Percentiles rank a stretch among this genome's conserved stretches.
These are phyloP conservation scores for Tolypocladium ophioglossoides DNA, from an alignment of 2,329 filamentous ascomycete genomes.

Conservation along the genomic window DNA sequence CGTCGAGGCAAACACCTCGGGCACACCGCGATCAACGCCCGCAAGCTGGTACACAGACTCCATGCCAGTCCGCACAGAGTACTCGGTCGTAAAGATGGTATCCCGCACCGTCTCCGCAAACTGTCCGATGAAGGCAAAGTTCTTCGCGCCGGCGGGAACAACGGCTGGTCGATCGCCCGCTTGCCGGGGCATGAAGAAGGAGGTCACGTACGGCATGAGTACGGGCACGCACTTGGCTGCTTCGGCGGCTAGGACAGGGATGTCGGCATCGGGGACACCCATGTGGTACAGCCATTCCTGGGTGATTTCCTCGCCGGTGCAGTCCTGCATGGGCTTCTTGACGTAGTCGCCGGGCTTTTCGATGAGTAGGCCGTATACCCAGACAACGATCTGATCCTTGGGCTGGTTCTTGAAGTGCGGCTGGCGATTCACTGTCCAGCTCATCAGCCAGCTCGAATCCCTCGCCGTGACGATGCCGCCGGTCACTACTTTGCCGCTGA, in stretches of 20 bases:
- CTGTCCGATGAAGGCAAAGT: neutral
- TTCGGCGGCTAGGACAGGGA: neutral
- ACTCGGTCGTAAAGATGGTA: conserved; percentile 15
- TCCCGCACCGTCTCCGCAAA: neutral
- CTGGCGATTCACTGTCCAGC: neutral
- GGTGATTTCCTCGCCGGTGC: neutral
- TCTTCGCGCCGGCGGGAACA: neutral
- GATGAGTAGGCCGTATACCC: neutral
- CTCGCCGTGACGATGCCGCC: conserved; percentile 20
- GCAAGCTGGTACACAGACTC: conserved; percentile 20
- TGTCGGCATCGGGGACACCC: neutral
- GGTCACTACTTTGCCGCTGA: conserved; percentile 22
- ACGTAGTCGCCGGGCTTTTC: neutral
- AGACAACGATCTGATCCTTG: neutral
- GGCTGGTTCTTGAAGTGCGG: neutral
- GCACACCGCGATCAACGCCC: neutral
- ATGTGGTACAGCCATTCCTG: neutral
- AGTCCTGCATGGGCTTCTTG: neutral
- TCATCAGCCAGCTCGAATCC: neutral
- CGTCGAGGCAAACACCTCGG: neutral
- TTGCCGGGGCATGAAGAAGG: neutral
- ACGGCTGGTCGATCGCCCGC: neutral
- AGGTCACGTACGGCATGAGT: neutral
- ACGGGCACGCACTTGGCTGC: neutral
- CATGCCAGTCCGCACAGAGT: conserved; percentile 24